Evolutionary conservation across 306 rosid species (phyloP).

Genomic region (Sphenostylis stenocarpa): DNA sequence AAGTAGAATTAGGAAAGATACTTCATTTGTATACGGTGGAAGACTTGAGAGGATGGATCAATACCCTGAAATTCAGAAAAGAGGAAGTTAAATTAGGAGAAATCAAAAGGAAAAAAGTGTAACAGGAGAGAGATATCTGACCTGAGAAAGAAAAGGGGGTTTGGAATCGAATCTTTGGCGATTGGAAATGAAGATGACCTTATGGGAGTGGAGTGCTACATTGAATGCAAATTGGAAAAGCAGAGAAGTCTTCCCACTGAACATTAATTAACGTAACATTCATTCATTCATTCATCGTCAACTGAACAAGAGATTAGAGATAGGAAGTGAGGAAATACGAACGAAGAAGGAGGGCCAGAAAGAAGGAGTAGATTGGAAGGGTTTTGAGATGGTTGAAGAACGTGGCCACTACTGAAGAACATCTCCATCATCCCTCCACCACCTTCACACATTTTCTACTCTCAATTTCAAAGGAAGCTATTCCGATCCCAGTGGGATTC

Average conservation of each 20-base stretch:
- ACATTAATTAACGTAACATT: background rate
- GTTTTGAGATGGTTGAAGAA: conserved; percentile 13
- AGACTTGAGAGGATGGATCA: conserved; percentile 59
- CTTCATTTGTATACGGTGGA: conserved; percentile 80
- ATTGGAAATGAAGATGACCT: conserved; percentile 72
- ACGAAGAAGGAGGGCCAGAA: conserved; percentile 89
- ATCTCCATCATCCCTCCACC: conserved; percentile 44
- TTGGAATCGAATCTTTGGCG: conserved; percentile 57
- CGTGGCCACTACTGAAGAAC: conserved; percentile 52
- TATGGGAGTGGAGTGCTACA: conserved; percentile 34
- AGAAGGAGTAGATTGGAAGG: conserved; percentile 51
- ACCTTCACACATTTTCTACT: too few species aligned
- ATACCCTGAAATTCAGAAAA: conserved; percentile 56
- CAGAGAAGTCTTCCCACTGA: conserved; percentile 80
- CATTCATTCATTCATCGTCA: background rate
- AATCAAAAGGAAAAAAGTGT: background rate
- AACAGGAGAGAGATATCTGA: background rate
- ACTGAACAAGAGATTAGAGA: background rate
- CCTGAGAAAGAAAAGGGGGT: conserved; percentile 93
- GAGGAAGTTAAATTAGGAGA: background rate
- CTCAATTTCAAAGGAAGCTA: too few species aligned
- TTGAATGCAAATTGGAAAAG: conserved; percentile 86
- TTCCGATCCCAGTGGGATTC: too few species aligned
- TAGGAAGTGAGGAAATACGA: conserved; percentile 33
- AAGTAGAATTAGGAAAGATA: conserved; percentile 21